phyloP scores from a whole-genome alignment of 306 rosid genomes.

The Dryas drummondii region DNA sequence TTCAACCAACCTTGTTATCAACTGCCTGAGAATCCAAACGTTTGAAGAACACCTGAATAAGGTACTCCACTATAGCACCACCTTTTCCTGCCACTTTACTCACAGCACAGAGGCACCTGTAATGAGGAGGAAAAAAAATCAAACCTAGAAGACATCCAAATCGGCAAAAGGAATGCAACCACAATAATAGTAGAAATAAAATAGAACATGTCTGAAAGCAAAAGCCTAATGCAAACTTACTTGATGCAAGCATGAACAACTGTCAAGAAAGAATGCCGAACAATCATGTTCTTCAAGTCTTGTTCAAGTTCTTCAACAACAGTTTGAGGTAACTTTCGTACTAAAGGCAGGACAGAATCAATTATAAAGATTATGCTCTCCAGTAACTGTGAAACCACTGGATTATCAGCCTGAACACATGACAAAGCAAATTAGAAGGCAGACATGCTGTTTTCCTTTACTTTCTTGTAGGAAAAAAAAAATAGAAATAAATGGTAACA shows the following conservation, averaged over 20 bases:
- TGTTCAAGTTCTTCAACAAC: slow-evolving; percentile 90
- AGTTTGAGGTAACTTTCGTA: slow-evolving; percentile 71
- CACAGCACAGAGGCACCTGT: slow-evolving; percentile 90
- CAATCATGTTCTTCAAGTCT: slow-evolving; percentile 91
- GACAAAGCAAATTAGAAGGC: slow-evolving; percentile 22
- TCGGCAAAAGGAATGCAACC: neutral
- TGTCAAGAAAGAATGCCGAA: slow-evolving; percentile 87
- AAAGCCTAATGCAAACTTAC: slow-evolving; percentile 42
- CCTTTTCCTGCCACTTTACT: slow-evolving; percentile 85
- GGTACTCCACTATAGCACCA: slow-evolving; percentile 68
- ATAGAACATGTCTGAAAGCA: neutral
- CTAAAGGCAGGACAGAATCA: slow-evolving; percentile 85
- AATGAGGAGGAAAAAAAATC: slow-evolving; percentile 9
- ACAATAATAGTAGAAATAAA: neutral
- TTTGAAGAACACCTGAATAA: slow-evolving; percentile 79
- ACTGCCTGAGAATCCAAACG: slow-evolving; percentile 66
- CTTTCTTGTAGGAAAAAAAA: neutral
- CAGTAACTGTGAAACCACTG: slow-evolving; percentile 67
- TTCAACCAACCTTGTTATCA: slow-evolving; percentile 55
- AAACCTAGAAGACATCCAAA: neutral
- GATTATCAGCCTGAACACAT: slow-evolving; percentile 72
- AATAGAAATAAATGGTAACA: neutral
- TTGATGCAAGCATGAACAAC: slow-evolving; percentile 99
- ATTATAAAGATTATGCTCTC: slow-evolving; percentile 93
- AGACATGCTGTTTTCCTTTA: slow-evolving; percentile 12